Evolutionary conservation across 805 yeast genomes (phyloP), one percentile per base, ranked within the genome.

Genomic region (Saturnispora sanitii): DNA sequence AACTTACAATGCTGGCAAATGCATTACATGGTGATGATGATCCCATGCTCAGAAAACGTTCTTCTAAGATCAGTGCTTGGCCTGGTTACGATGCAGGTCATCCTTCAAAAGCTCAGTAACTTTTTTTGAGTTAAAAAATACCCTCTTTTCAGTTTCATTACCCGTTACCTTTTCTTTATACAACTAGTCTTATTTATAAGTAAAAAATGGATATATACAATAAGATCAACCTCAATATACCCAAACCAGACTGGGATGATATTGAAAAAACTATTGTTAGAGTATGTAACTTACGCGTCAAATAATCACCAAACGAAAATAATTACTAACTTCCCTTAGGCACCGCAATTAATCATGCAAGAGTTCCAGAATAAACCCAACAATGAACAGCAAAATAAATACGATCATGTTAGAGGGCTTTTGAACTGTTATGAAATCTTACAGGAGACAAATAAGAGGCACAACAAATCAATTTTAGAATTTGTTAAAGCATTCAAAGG

Each of bases 31-130:
- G 4, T 28, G 46, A 16, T 28, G 46, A 16, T 9, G 32, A 31
- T 47, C 19, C 9, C 8, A 33, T 12, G 23, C 33, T 13, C n/a
- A 29, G 12, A 38, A 46, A 17, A 34, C 35, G 19, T 31, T 33
- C 33, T 18, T 33, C 17, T 15, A 31, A 34, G 32, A 45, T 35
- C 6, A 42, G 40, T 20, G 73, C 84, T 1, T 78, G 84, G 84
- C 84, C 84, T 0, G 82, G 83, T 0, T 67, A 75, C 12, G 70
- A 77, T 48, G 82, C 75, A 49, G 80, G 81, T 0, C 84, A 78
- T 53, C 82, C 82, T 2, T 54, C 55, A 34, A 49, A 48, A 41
- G 36, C 19, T 7, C 35, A 27, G 23, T 26, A 20, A 28, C n/a
- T 28, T 28, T 13, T 8, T 17, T 21, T 37, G 15, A 13, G 22